Evolutionary conservation across 805 yeast species (phyloP).

Genomic region (Candida boidinii): DNA sequence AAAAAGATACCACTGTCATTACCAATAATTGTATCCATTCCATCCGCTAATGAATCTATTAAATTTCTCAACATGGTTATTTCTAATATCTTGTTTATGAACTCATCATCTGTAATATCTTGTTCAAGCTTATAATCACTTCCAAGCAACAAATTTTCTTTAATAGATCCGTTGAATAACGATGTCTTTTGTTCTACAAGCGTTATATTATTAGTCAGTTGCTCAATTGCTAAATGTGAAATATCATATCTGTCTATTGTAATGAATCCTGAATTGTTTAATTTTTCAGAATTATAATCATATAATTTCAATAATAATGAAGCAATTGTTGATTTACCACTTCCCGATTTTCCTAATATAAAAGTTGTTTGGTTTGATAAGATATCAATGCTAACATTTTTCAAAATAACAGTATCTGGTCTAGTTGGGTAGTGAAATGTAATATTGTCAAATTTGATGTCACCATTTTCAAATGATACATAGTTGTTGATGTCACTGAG

Average conservation of each 20-base stretch:
- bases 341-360: conserved; percentile 82
- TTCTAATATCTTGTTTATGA: conserved; percentile 35
- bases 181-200: conserved; percentile 66
- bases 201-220: conserved; percentile 58
- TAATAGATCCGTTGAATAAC: conserved; percentile 55
- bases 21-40: conserved; percentile 45
- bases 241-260: conserved; percentile 46
- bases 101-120: conserved; percentile 14
- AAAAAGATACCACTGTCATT: conserved; percentile 34
- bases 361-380: conserved; percentile 42
- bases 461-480: conserved; percentile 33
- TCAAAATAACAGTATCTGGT: conserved; percentile 35
- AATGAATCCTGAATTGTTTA: conserved; percentile 41
- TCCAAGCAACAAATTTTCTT: conserved; percentile 57
- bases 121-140: conserved; percentile 5
- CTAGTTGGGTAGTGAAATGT: conserved; percentile 59
- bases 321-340: conserved; percentile 84
- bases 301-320: conserved; percentile 58
- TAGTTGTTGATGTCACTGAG: no score
- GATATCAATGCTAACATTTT: conserved; percentile 37
- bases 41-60: conserved; percentile 40
- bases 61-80: conserved; percentile 46
- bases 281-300: conserved; percentile 24
- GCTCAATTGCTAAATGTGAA: conserved; percentile 29
- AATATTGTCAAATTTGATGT: conserved; percentile 47